These are phyloP conservation scores for Imleria badia DNA, from an alignment of 768 basidiomycete genomes.

Conservation along the genomic window DNA sequence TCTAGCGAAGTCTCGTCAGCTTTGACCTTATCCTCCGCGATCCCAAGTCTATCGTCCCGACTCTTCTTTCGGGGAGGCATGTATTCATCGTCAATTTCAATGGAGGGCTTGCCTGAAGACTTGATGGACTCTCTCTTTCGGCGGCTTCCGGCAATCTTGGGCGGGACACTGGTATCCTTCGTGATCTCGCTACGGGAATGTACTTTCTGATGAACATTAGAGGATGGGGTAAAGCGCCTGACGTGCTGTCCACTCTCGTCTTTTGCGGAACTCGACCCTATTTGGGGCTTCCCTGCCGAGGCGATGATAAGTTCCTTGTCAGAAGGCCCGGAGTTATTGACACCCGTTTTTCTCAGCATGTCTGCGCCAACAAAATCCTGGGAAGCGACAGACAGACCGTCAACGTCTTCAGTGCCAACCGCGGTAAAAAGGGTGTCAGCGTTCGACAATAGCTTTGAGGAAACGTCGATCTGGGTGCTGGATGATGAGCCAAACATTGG, in stretches of 20 bases:
- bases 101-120: neutral
- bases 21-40: neutral
- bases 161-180: neutral
- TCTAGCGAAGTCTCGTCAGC: neutral
- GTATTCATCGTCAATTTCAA: conserved; percentile 17
- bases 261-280: neutral
- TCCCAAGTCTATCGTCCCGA: conserved; percentile 6
- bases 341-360: neutral
- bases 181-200: neutral
- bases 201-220: neutral
- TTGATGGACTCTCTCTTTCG: conserved; percentile 25
- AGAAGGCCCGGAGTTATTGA: neutral
- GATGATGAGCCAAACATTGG: conserved; percentile 14
- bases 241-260: neutral
- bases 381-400: neutral
- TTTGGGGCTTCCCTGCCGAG: neutral
- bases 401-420: neutral
- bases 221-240: neutral
- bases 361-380: neutral
- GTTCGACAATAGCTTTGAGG: conserved; percentile 2
- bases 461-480: conserved; percentile 15
- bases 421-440: neutral
- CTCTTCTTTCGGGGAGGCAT: conserved; percentile 21
- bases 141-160: conserved; percentile 24
- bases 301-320: neutral